These are phyloP conservation scores for Aspergillus nanangensis DNA, from an alignment of 495 filamentous ascomycete genomes.

Conservation along the genomic window DNA sequence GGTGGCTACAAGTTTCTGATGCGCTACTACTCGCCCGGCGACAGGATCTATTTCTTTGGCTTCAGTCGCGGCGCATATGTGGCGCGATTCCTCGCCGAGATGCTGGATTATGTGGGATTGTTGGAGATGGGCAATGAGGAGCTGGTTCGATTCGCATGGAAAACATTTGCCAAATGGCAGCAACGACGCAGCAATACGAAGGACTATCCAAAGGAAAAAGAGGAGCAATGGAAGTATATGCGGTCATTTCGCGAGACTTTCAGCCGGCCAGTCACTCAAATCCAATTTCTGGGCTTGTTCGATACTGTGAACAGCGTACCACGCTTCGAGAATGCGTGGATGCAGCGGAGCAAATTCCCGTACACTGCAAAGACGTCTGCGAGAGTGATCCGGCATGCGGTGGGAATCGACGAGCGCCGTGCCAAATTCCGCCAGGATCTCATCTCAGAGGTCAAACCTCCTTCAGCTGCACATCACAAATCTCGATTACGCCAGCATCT, in stretches of 20 bases:
- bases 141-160: conserved; percentile 75
- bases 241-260: conserved; percentile 70
- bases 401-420: conserved; percentile 63
- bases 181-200: conserved; percentile 48
- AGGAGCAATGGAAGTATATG: conserved; percentile 48
- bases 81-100: conserved; percentile 74
- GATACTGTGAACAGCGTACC: conserved; percentile 63
- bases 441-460: conserved; percentile 52
- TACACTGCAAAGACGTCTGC: conserved; percentile 64
- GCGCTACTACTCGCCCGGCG: conserved; percentile 69
- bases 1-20: conserved; percentile 80
- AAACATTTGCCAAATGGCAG: conserved; percentile 72
- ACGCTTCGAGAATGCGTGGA: conserved; percentile 66
- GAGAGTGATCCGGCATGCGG: conserved; percentile 53
- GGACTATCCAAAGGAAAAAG: conserved; percentile 54
- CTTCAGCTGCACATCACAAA: neutral
- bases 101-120: conserved; percentile 74
- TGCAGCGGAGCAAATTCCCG: conserved; percentile 64
- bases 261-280: conserved; percentile 58
- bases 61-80: conserved; percentile 77
- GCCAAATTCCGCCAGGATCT: conserved; percentile 57
- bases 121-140: conserved; percentile 75
- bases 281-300: conserved; percentile 28
- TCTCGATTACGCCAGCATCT: neutral
- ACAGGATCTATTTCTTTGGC: conserved; percentile 73